Base-by-base conservation (phyloP, 2,329 filamentous ascomycete genomes). In the Colletotrichum caudatum region DNA sequence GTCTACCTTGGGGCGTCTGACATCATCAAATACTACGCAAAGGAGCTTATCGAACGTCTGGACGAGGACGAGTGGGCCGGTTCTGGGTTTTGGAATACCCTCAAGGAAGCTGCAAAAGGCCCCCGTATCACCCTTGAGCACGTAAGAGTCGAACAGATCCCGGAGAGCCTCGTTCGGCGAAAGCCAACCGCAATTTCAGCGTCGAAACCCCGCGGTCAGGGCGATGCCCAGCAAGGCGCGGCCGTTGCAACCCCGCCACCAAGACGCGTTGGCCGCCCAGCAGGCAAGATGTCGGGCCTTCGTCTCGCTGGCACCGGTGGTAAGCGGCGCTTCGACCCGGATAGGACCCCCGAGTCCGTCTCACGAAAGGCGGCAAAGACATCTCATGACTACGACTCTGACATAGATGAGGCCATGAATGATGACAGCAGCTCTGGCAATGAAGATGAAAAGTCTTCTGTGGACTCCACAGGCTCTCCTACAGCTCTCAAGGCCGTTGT, bases 281-380 rank as follows among this genome's bases (percentile, higher is more conserved):
- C 81, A 18, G 84, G 84, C 35, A 86, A 85, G 70, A 83, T 81
- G 53, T 84, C 85, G 5, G 80, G 78, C 26, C 78, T 88, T 37
- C 83, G 86, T 5, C 81, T 83, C 20, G 79, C 80, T 1, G 76
- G 80, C 0, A 78, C 79, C 18, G 33, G 69, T 29, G 62, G 82
- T 9, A 85, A 84, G 74, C 88, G 88, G 71, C 83, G 86, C 12
- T 75, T 79, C n/a, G 80, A 78, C 29, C 77, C 79, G 33, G 74
- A 83, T 11, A 82, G 82, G 16, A 80, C 79, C 14, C 69, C 69
- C 60, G 84, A 82, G 20, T 78, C 80, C n/a, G 80, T 83, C 8
- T 72, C 79, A 1, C 80, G 75, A 46, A 81, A 82, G 35, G 77
- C 75, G 1, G 75, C 77, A 7, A 84, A 83, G 74, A 79, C 71